Conservation (phyloP, 805 yeast species). For the Candida coquimbonensis region DNA sequence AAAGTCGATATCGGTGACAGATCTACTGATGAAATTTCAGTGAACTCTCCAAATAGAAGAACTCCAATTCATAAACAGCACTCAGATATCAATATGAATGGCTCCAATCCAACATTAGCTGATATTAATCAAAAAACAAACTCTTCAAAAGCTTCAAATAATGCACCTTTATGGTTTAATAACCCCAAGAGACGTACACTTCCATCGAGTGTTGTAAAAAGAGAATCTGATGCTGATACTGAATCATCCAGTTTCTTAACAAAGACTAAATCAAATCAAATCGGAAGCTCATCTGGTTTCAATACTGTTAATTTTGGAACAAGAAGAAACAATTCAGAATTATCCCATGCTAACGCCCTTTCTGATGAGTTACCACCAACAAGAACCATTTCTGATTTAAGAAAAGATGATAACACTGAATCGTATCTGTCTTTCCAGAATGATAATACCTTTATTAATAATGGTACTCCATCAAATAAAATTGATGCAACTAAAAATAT, state of each 20-base stretch:
- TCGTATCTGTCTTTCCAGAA: constrained; percentile 9
- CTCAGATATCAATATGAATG: constrained; percentile 13
- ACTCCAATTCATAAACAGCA: constrained; percentile 21
- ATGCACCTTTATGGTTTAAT: constrained; percentile 31
- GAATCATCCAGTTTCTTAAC: constrained; percentile 20
- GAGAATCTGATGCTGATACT: constrained; percentile 24
- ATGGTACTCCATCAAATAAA: background rate
- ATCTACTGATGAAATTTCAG: constrained; percentile 16
- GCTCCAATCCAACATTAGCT: constrained; percentile 17
- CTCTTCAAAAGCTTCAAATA: constrained; percentile 2
- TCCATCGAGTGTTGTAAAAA: constrained; percentile 41
- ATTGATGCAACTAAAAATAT: background rate
- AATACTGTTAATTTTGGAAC: constrained; percentile 33
- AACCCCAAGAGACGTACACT: constrained; percentile 38
- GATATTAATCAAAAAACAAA: constrained; percentile 18
- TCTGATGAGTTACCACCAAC: constrained; percentile 36
- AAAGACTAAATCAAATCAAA: constrained; percentile 10
- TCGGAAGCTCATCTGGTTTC: constrained; percentile 24
- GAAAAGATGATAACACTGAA: constrained; percentile 28
- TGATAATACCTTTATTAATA: constrained; percentile 2
- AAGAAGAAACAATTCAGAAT: constrained; percentile 21
- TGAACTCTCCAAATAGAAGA: constrained; percentile 20
- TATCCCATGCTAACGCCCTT: constrained; percentile 25
- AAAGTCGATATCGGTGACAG: constrained; percentile 15
- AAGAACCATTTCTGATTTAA: constrained; percentile 33